A percentile compares a stretch with the other conserved stretches of the same genome.
Evolutionary conservation across 1,139 yeast species (phyloP).

Genomic region (Diutina scorzettiae): DNA sequence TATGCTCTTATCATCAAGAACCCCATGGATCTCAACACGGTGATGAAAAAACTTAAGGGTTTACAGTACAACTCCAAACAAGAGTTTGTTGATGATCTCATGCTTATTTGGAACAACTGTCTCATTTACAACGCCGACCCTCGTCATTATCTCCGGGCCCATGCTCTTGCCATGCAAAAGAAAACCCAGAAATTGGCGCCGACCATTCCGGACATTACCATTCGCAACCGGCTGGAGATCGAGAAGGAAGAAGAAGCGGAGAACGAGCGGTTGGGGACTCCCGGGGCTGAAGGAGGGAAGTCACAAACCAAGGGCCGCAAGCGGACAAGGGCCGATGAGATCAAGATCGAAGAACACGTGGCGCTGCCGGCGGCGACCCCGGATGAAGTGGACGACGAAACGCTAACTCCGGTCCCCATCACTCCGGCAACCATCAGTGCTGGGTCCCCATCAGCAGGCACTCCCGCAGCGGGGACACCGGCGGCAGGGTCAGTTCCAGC

Average conservation of each 20-base stretch:
- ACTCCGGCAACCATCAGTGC: no score
- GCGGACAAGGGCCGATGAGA: constrained; percentile 26
- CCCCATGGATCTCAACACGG: constrained; percentile 96
- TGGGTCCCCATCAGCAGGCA: background rate
- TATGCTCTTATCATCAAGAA: constrained; percentile 79
- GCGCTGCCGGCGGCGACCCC: constrained; percentile 1
- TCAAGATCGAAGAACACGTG: constrained; percentile 15
- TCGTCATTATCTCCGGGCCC: constrained; percentile 78
- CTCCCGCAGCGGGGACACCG: background rate
- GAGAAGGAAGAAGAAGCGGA: constrained; percentile 57
- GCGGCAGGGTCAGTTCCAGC: background rate
- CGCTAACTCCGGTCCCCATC: background rate
- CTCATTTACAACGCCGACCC: constrained; percentile 92
- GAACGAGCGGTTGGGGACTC: constrained; percentile 8
- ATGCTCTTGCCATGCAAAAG: constrained; percentile 94
- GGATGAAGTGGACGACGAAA: background rate
- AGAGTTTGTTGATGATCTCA: constrained; percentile 85
- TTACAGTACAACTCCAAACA: constrained; percentile 74
- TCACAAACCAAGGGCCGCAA: constrained; percentile 32
- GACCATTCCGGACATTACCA: constrained; percentile 75
- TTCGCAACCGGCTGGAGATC: constrained; percentile 73
- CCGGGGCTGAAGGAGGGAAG: constrained; percentile 13
- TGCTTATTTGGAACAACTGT: constrained; percentile 94
- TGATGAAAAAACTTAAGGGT: constrained; percentile 74
- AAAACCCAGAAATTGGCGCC: constrained; percentile 69